phyloP scores from a whole-genome alignment of 2,329 filamentous ascomycete genomes.

The Dactylonectria estremocensis region DNA sequence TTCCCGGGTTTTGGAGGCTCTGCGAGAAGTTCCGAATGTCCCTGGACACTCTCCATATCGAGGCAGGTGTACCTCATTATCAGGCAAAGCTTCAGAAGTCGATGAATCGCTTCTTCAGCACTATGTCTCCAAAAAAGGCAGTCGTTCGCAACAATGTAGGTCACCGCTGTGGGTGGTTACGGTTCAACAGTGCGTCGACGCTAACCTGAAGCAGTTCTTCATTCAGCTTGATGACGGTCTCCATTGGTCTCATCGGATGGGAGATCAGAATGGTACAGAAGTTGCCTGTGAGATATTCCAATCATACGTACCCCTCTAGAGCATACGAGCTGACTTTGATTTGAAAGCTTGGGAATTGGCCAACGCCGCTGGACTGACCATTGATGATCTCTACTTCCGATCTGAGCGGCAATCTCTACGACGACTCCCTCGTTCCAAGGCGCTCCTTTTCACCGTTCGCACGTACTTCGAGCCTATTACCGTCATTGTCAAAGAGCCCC shows the following conservation, averaged over 20 bases:
- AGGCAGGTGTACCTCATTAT: constrained; percentile 40
- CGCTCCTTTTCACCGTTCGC: constrained; percentile 33
- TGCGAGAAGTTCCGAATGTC: constrained; percentile 43
- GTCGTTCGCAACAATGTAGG: constrained; percentile 39
- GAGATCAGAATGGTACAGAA: constrained; percentile 28
- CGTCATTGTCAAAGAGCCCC: constrained; percentile 28
- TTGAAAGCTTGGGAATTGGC: constrained; percentile 36
- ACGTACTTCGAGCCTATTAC: constrained; percentile 42
- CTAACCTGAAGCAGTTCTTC: constrained; percentile 33
- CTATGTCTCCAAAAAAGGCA: constrained; percentile 35
- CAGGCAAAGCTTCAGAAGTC: constrained; percentile 36
- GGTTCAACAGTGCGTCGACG: too few relatives aligned
- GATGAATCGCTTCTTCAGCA: constrained; percentile 40
- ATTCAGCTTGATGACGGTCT: constrained; percentile 41
- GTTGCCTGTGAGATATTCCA: constrained; percentile 32
- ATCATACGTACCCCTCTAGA: fast-evolving
- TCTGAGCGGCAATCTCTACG: constrained; percentile 41
- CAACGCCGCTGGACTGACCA: constrained; percentile 19
- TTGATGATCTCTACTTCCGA: constrained; percentile 40
- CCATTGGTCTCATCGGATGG: constrained; percentile 42
- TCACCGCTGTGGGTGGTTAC: not conserved
- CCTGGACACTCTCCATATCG: constrained; percentile 38
- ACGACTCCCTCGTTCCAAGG: constrained; percentile 35
- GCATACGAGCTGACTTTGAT: not conserved
- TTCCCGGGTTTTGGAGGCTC: constrained; percentile 39